These are phyloP conservation scores for Lactarius quietus DNA, from an alignment of 768 basidiomycete genomes.

Conservation along the genomic window DNA sequence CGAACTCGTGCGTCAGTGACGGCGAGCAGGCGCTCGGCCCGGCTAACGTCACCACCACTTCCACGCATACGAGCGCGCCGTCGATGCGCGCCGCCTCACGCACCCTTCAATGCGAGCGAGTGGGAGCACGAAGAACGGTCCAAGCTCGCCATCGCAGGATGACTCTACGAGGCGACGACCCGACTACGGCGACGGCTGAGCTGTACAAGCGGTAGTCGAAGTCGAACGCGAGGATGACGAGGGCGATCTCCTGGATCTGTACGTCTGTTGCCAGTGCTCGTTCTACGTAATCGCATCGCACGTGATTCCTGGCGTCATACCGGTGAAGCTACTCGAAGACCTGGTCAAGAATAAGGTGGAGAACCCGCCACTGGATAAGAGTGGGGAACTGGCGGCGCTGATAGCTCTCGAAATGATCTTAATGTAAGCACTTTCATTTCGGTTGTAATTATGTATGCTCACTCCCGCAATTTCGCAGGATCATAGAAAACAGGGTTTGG, in stretches of 20 bases:
- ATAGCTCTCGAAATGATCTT: conserved; percentile 63
- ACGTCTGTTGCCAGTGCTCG: conserved; percentile 82
- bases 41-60: conserved; percentile 76
- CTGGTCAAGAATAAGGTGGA: conserved; percentile 57
- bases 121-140: conserved; percentile 53
- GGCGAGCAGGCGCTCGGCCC: conserved; percentile 44
- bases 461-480: conserved; percentile 39
- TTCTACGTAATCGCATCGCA: conserved; percentile 67
- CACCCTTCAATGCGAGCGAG: conserved; percentile 54
- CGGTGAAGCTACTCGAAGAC: conserved; percentile 56
- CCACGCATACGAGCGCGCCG: conserved; percentile 66
- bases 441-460: conserved; percentile 1
- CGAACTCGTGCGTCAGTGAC: conserved; percentile 51
- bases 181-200: too few species aligned
- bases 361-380: conserved; percentile 55
- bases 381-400: conserved; percentile 51
- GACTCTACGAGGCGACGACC: conserved; percentile 30
- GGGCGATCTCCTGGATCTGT: conserved; percentile 67
- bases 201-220: conserved; percentile 27
- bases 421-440: conserved; percentile 44
- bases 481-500: conserved; percentile 76
- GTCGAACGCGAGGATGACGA: conserved; percentile 37
- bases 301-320: conserved; percentile 71
- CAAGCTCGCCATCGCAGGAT: conserved; percentile 56
- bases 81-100: conserved; percentile 64